Base-by-base conservation (phyloP, 257 asterid species). In the Haberlea rhodopensis region DNA sequence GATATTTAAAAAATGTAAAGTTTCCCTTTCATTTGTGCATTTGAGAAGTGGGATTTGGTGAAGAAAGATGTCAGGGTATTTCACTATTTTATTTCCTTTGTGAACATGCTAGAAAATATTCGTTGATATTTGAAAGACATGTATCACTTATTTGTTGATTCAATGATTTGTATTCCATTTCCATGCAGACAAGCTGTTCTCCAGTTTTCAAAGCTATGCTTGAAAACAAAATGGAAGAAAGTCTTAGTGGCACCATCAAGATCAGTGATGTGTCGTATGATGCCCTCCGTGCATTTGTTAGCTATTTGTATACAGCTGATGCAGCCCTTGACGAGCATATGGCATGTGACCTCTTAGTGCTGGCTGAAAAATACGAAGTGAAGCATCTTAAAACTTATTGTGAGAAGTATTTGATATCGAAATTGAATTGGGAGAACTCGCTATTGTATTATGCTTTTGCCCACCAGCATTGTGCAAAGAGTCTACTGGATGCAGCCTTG, bases 201-300 rank as follows among this genome's bases (percentile, higher is more conserved):
- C 97, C 95, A 0, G 95, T 89, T 13, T 89, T 90, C 73, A 80
- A 84, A 67, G 97, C 97, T 29, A 90, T 90, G 97, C 85, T 90
- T 16, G 94, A 85, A 53, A 90, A 80, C 31, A 85, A 80, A 68
- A 90, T 90, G 95, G 94, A 80, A 76, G 97, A 90, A 65, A 87
- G 95, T 70, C 67, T 87, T 0, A 90, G 95, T 26, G 94, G 95
- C 8, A 90, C 94, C 13, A 85, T 90, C 75, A 90, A 83, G 82
- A 87, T 90, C 19, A 43, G 80, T 24, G 97, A 90, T 51, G 97
- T 87, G 24, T 83, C 97, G 0, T 84, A 85, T 45, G 94, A 85
- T 48, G 91, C 87, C 34, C 89, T 90, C 20, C 87, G 86, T 9
- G 79, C 85, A 3, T 89, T 89, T 49, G 82, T 89, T 51, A 79